Evolutionary conservation across 352 stramenopile genomes (phyloP), one percentile per base, ranked within the genome.

Genomic region (Proteromonas lacertae): DNA sequence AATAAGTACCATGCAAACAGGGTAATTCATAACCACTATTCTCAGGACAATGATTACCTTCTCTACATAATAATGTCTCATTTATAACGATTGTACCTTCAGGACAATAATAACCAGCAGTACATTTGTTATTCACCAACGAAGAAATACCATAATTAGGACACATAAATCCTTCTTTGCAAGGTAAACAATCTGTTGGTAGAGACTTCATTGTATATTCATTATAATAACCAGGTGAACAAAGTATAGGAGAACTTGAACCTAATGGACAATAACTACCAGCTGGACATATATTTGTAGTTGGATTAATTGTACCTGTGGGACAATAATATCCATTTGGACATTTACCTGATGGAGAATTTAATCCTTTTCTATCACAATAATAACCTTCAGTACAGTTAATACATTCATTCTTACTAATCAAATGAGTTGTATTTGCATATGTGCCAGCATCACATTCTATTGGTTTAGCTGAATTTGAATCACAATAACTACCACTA

Each of bases 141-240:
- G 28, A 31, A 16, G 28, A 47, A n/a, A 26, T 49, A 9, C 32
- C 38, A 26, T 34, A 39, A 33, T 50, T 32, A 1, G 45, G 65
- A 39, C 71, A 87, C 41, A 70, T 84, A 41, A 80, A 77, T 0
- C 71, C 71, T 10, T 66, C 58, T 18, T 78, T 62, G 29, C 69
- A 84, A 4, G 53, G 62, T 18, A 60, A 65, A 7, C 1, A 67
- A 66, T 9, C 55, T 43, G 0, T 29, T 18, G 28, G 9, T n/a
- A 30, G 9, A 18, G 50, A 61, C 29, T 74, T 45, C 0, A 48
- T 55, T 16, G 53, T 53, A 1, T 52, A n/a, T 0, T 45, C 32
- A 32, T 51, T 59, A 26, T 50, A 49, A 34, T 40, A 38, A 10
- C 53, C 51, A 4, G 32, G 31, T 25, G 41, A 32, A 40, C 53